Evolutionary conservation across 176 grass and related monocot species (phyloP), one percentile per base, ranked within the genome.

Genomic region (Oryza brachyantha): DNA sequence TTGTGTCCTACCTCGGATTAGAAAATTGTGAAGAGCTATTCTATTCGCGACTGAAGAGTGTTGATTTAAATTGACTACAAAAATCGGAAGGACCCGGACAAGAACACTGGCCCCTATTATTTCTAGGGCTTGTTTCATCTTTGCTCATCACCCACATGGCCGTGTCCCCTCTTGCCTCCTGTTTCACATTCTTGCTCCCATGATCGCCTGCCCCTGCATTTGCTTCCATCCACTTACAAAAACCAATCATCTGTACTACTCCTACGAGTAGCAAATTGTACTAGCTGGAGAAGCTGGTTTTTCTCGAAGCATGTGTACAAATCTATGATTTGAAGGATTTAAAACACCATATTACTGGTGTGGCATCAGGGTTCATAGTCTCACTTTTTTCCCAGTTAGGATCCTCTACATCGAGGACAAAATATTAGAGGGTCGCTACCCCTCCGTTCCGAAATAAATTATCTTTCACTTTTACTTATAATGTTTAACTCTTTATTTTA

Each of bases 61-160:
- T 36, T 43, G 7, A 45, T 68, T 68, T 66, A 73, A 68, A 68
- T 72, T 8, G 52, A 57, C n/a, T 57, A 61, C 22, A 46, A 6
- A 60, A 77, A 55, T 26, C 61, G 22, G 39, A 41, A 83, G 61
- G 69, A 62, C 62, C 38, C 24, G 13, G 75, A 88, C 86, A 84
- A 68, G 26, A 42, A 45, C 57, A 69, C 75, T 29, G 69, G 10
- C 69, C 39, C 39, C 21, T 77, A 77, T 45, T 32, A 54, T 82
- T 83, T 78, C 36, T 61, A 50, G 61, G 74, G 68, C 38, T 73
- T 32, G 39, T 69, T 62, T 88, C 61, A 74, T 61, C 46, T 66
- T 5, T 48, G 60, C 29, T 79, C 61, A 38, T 73, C 64, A 55
- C 61, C 77, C 86, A 79, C 81, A 88, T 79, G 86, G 86, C 25